Base-by-base conservation (phyloP, 148 eudicot genomes). In the Cornus suecica region DNA sequence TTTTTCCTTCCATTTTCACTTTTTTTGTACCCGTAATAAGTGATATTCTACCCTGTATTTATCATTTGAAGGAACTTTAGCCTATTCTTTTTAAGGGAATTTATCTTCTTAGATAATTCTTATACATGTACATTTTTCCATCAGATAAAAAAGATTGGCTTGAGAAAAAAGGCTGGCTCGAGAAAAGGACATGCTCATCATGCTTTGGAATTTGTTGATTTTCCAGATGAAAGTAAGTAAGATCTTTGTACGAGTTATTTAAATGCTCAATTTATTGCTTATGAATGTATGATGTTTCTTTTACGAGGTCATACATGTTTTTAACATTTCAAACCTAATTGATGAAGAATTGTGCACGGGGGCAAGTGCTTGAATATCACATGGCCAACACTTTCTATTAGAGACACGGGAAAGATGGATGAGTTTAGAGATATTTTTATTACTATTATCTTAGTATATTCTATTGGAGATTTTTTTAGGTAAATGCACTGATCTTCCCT, bases 201-300 rank as follows among this genome's bases (percentile, higher is more conserved):
- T 65, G 64, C 76, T 16, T 73, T 78, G 81, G 81, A 78, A 51
- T 78, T 23, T 41, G 67, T 72, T 58, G 81, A 78, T 67, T 78
- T 72, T 37, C 68, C 81, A 0, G 81, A 66, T 32, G 80, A 78
- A 73, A 78, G 81, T 78, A 78, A 78, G 81, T 78, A 54, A 71
- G 24, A 15, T 10, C 22, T 32, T 54, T 52, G 24, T 10, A 14
- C 63, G 45, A 51, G 42, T 69, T 9, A 16, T 61, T 20, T 22
- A 2, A 23, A 70, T 61, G 32, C 75, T 63, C 24, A 23, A 15
- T 70, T 28, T 62, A 34, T 32, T 70, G 7, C 31, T 30, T 18
- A 27, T 64, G 62, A 25, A 64, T 27, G 20, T 10, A 30, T 69
- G 66, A 68, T 48, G 29, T 64, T 4, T 56, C n/a, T 60, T 76